Percentiles rank a stretch among this genome's conserved stretches.
These are phyloP conservation scores for Sclerotinia subarctica DNA, from an alignment of 2,329 filamentous ascomycete species.

Conservation along the genomic window DNA sequence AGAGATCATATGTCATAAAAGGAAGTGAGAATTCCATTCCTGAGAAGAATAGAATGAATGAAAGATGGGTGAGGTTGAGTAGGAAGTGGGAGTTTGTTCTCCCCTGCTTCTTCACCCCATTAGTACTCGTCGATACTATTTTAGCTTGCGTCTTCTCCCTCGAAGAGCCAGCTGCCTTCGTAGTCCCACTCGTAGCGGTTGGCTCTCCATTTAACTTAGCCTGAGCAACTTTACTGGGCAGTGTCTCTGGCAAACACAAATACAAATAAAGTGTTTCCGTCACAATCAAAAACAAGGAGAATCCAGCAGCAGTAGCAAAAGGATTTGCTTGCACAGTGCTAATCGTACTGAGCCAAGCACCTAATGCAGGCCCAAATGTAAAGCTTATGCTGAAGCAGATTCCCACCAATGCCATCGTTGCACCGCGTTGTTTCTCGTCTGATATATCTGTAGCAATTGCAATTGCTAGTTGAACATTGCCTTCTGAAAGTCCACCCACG, in stretches of 20 bases:
- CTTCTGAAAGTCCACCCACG: conserved; percentile 90
- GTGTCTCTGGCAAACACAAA: conserved; percentile 78
- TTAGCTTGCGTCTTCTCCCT: conserved; percentile 23
- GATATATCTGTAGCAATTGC: conserved; percentile 97
- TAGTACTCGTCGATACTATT: conserved; percentile 32
- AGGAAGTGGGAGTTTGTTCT: conserved; percentile 76
- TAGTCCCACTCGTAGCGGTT: conserved; percentile 27
- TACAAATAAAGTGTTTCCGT: conserved; percentile 88
- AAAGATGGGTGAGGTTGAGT: conserved; percentile 81
- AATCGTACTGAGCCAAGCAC: conserved; percentile 78
- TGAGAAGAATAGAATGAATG: conserved; percentile 94
- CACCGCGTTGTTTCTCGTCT: conserved; percentile 75
- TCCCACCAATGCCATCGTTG: conserved; percentile 94
- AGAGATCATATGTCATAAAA: conserved; percentile 96
- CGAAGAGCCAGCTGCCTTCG: conserved; percentile 23
- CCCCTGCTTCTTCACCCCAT: conserved; percentile 28
- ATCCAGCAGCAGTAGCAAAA: conserved; percentile 87
- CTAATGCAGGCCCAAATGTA: conserved; percentile 90
- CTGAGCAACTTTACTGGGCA: conserved; percentile 54
- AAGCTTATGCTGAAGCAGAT: conserved; percentile 97
- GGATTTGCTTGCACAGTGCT: conserved; percentile 80
- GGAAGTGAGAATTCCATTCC: conserved; percentile 97
- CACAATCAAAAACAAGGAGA: conserved; percentile 81
- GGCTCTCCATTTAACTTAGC: conserved; percentile 31
- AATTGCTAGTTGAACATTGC: conserved; percentile 93